Conservation (phyloP, 352 stramenopile genomes). For the Hyaloperonospora arabidopsidis region DNA sequence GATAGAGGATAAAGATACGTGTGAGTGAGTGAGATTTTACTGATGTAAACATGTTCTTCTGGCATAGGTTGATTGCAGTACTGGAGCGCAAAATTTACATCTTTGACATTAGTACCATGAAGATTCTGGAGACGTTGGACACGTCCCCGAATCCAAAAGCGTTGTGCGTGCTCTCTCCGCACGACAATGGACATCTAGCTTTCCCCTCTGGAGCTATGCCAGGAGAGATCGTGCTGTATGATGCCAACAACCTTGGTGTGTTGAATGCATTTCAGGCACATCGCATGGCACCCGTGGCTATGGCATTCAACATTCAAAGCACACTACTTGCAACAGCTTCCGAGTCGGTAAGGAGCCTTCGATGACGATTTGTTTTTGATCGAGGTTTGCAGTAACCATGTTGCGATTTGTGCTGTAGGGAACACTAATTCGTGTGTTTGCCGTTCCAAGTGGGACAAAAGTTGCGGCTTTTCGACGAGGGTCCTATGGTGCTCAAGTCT, state of each 20-base stretch:
- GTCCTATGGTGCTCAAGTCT: conserved; percentile 93
- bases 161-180: conserved; percentile 76
- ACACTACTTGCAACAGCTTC: conserved; percentile 86
- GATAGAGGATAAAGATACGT: not conserved
- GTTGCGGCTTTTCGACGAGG: conserved; percentile 91
- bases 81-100: conserved; percentile 89
- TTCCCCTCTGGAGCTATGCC: conserved; percentile 76
- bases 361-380: not conserved
- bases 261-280: conserved; percentile 88
- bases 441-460: conserved; percentile 87
- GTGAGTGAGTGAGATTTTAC: not conserved
- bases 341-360: conserved; percentile 55
- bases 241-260: conserved; percentile 88
- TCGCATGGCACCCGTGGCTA: conserved; percentile 75
- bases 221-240: conserved; percentile 88
- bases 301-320: conserved; percentile 83
- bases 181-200: conserved; percentile 79
- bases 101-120: conserved; percentile 92
- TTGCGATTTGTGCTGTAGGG: conserved; percentile 44
- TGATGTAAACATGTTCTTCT: conserved; percentile 4
- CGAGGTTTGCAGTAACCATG: not conserved
- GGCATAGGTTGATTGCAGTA: conserved; percentile 60
- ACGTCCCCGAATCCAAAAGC: conserved; percentile 84
- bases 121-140: conserved; percentile 87
- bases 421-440: conserved; percentile 97